Percentiles rank a stretch among this genome's conserved stretches.
Conservation (phyloP, 2,329 filamentous ascomycete genomes). For the Knufia petricola region DNA sequence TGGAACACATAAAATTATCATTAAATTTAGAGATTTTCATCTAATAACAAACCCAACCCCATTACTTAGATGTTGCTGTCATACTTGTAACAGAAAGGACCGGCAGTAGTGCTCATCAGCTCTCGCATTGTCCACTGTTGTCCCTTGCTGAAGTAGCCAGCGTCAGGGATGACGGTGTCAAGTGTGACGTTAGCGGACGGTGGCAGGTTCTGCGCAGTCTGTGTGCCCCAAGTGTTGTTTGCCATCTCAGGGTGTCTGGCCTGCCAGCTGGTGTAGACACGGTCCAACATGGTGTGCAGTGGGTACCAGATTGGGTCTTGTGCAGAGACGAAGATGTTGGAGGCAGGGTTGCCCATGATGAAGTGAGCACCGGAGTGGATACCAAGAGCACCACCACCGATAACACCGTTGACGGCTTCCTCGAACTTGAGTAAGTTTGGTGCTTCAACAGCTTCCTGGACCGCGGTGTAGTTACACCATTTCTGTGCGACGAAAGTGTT, state of each 20-base stretch:
- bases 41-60: no score
- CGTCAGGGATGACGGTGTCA: constrained; percentile 17
- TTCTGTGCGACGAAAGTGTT: constrained; percentile 21
- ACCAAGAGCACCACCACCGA: constrained; percentile 18
- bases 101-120: constrained; percentile 21
- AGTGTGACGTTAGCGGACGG: constrained; percentile 22
- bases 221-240: constrained; percentile 17
- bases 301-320: constrained; percentile 23
- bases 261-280: constrained; percentile 23
- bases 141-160: constrained; percentile 17
- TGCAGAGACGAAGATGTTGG: constrained; percentile 20
- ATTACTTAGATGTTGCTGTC: constrained; percentile 17
- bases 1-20: no score
- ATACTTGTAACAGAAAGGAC: constrained; percentile 24
- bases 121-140: constrained; percentile 14
- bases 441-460: constrained; percentile 14
- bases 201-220: constrained; percentile 21
- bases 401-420: constrained; percentile 18
- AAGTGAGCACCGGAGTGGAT: constrained; percentile 24
- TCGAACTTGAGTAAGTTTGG: constrained; percentile 14
- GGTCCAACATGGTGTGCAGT: constrained; percentile 22
- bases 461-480: constrained; percentile 18
- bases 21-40: no score
- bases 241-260: constrained; percentile 18
- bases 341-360: constrained; percentile 19